A percentile compares a stretch with the other conserved stretches of the same genome.
Conservation (phyloP, 768 basidiomycete genomes). For the Pleurotus giganteus region DNA sequence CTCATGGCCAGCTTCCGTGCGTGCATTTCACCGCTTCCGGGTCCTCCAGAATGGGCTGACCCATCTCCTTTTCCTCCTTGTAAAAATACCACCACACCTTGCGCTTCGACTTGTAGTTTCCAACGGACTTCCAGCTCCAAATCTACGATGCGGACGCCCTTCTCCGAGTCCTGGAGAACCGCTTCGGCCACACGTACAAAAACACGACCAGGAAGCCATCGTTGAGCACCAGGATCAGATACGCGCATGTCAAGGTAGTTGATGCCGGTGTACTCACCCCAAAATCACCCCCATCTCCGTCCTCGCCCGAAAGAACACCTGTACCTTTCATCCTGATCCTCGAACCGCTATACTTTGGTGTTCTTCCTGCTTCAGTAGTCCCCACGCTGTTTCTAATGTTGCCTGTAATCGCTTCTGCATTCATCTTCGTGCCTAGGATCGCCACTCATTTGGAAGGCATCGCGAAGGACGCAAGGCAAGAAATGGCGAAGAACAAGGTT, state of each 20-base stretch:
- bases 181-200: not conserved
- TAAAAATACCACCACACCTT: no score
- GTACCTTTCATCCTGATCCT: constrained; percentile 53
- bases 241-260: constrained; percentile 56
- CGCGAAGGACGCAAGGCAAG: constrained; percentile 22
- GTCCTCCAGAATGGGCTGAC: constrained; percentile 1
- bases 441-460: constrained; percentile 24
- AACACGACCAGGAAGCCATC: not conserved
- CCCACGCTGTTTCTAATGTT: constrained; percentile 32
- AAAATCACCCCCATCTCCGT: constrained; percentile 9
- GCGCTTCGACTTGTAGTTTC: constrained; percentile 32
- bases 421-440: constrained; percentile 21
- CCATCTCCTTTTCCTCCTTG: not conserved
- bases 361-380: constrained; percentile 54
- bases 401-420: constrained; percentile 20
- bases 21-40: constrained; percentile 18
- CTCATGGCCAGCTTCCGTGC: constrained; percentile 57
- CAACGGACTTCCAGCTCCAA: constrained; percentile 41
- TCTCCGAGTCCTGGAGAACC: constrained; percentile 6
- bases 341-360: constrained; percentile 59
- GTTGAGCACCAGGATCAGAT: constrained; percentile 31
- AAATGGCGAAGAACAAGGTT: constrained; percentile 7
- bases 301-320: constrained; percentile 15
- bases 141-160: constrained; percentile 33
- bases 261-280: constrained; percentile 53